Evolutionary conservation across 75 land plant genomes (phyloP).

Genomic region (Sequoia sempervirens): DNA sequence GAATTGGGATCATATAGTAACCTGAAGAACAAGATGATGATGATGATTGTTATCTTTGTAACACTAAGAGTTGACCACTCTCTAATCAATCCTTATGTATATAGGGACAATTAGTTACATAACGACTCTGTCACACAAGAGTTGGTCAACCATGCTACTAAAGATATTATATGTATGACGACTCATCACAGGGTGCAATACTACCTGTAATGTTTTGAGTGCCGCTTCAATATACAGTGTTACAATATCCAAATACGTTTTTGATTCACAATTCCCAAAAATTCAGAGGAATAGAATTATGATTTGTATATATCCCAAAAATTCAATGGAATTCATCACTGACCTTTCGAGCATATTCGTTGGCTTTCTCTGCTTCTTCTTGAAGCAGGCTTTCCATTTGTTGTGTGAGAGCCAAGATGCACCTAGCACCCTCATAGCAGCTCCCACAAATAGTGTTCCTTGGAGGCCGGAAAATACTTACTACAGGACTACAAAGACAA

Average conservation of each 20-base stretch:
- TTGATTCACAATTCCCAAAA: not conserved
- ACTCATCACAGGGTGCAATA: not conserved
- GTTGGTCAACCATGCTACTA: not conserved
- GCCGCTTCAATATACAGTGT: not conserved
- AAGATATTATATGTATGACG: not conserved
- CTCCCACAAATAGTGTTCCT: constrained; percentile 63
- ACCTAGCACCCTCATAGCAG: constrained; percentile 68
- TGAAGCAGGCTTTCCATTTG: constrained; percentile 14
- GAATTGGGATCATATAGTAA: not conserved
- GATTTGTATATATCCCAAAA: not conserved
- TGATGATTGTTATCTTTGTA: no score
- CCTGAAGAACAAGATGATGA: not conserved
- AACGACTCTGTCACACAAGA: not conserved
- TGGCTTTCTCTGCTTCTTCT: constrained; percentile 11
- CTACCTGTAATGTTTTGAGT: not conserved
- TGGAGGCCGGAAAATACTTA: constrained; percentile 58
- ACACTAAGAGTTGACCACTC: no score
- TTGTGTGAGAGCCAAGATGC: constrained; percentile 19
- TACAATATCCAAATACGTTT: no score
- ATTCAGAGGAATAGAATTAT: not conserved
- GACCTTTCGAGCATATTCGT: constrained; percentile 5
- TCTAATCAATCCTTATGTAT: not conserved
- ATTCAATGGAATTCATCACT: not conserved
- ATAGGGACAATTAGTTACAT: not conserved
- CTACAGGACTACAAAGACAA: constrained; percentile 60